Conservation (phyloP, 805 yeast species). For the Cyberlindnera xishuangbannaensis region DNA sequence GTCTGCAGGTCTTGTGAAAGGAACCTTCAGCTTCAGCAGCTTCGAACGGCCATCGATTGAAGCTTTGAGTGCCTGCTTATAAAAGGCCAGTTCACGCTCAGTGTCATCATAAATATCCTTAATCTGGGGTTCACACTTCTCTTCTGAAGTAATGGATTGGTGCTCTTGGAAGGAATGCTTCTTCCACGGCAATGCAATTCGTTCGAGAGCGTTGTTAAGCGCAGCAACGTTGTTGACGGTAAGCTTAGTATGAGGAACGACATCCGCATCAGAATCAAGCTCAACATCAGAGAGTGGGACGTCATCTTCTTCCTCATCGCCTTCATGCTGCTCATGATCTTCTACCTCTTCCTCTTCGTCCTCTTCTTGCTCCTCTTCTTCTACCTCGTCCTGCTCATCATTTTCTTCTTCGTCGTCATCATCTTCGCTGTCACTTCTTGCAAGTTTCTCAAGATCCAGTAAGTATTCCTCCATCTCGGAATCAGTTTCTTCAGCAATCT, state of each 20-base stretch:
- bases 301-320: conserved; percentile 71
- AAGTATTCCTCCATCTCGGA: conserved; percentile 40
- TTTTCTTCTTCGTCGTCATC: conserved; percentile 34
- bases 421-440: conserved; percentile 44
- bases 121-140: conserved; percentile 56
- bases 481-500: conserved; percentile 38
- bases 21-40: conserved; percentile 64
- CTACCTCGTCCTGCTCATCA: conserved; percentile 33
- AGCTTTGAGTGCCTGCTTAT: conserved; percentile 88
- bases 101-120: conserved; percentile 93
- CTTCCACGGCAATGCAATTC: conserved; percentile 54
- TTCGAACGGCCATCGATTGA: conserved; percentile 65
- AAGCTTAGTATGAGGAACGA: conserved; percentile 85
- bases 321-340: conserved; percentile 50
- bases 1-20: conserved; percentile 82
- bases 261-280: conserved; percentile 89
- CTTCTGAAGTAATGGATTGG: conserved; percentile 60
- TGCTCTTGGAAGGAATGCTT: conserved; percentile 79
- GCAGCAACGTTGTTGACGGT: conserved; percentile 90
- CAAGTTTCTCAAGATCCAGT: conserved; percentile 48
- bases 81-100: conserved; percentile 91
- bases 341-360: conserved; percentile 41
- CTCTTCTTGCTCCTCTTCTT: conserved; percentile 36
- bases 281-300: conserved; percentile 88
- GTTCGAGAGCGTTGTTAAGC: conserved; percentile 57